Percentiles rank a stretch among this genome's conserved stretches.
phyloP scores from a whole-genome alignment of 306 rosid genomes.

The Cajanus cajan region DNA sequence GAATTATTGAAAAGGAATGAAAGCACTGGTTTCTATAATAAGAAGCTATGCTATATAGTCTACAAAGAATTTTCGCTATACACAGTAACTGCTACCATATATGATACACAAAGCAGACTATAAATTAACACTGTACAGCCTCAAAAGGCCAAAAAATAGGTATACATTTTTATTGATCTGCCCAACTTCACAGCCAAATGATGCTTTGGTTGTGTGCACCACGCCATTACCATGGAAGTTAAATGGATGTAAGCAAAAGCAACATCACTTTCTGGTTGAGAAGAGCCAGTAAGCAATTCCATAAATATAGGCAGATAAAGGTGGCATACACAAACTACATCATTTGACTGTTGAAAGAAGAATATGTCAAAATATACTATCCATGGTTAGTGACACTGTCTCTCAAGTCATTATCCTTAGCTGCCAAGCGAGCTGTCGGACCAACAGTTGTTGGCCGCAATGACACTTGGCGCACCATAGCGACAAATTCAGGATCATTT shows the following conservation, averaged over 20 bases:
- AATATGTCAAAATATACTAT: constrained; percentile 26
- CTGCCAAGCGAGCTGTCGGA: constrained; percentile 77
- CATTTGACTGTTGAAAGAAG: constrained; percentile 15
- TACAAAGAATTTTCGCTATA: constrained; percentile 38
- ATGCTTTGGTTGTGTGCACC: constrained; percentile 33
- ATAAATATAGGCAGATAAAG: neutral
- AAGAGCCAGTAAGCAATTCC: constrained; percentile 10
- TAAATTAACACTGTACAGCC: constrained; percentile 29
- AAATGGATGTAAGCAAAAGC: constrained; percentile 6
- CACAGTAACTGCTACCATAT: constrained; percentile 24
- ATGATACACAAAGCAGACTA: constrained; percentile 26
- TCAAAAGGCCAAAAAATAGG: constrained; percentile 22
- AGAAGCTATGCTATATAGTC: constrained; percentile 23
- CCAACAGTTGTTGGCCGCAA: constrained; percentile 58
- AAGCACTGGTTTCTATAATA: constrained; percentile 9
- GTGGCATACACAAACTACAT: constrained; percentile 23
- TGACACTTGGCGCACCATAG: constrained; percentile 55
- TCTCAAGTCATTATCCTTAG: constrained; percentile 42
- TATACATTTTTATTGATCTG: constrained; percentile 25
- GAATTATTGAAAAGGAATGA: neutral
- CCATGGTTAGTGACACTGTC: constrained; percentile 29
- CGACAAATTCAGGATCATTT: constrained; percentile 58
- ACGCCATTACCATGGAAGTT: constrained; percentile 26
- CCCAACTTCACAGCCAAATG: constrained; percentile 27
- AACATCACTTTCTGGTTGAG: constrained; percentile 25